Evolutionary conservation across 768 basidiomycete genomes (phyloP).

Genomic region (Kwoniella bestiolae): DNA sequence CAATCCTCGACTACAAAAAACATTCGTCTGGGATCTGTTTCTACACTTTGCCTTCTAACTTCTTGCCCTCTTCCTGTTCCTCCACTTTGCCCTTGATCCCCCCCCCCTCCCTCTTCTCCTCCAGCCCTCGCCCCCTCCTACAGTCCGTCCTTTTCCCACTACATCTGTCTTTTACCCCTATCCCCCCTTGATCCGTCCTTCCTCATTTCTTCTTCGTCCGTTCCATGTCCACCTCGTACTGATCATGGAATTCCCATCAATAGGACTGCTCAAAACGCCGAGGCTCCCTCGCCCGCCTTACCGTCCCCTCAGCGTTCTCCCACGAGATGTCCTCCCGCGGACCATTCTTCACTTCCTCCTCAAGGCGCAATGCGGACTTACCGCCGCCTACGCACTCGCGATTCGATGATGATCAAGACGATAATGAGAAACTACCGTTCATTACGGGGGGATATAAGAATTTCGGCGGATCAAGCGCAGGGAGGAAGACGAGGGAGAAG

Average conservation of each 20-base stretch:
- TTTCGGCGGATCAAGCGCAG: slow-evolving; percentile 36
- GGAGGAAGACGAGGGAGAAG: slow-evolving; percentile 41
- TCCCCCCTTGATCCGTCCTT: not conserved
- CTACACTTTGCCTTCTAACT: no score
- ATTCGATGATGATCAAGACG: slow-evolving; percentile 34
- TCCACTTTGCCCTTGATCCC: not conserved
- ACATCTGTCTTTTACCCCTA: not conserved
- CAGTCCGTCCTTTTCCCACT: no score
- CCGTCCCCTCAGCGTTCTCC: slow-evolving; percentile 45
- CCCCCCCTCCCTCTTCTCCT: not conserved
- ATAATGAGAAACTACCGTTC: slow-evolving; percentile 27
- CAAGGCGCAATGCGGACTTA: slow-evolving; percentile 6
- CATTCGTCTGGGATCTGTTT: no score
- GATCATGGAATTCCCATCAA: not conserved
- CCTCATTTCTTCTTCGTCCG: not conserved
- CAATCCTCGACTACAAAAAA: not conserved
- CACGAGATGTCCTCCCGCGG: slow-evolving; percentile 34
- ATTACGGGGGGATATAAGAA: slow-evolving; percentile 20
- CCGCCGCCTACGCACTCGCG: slow-evolving; percentile 26
- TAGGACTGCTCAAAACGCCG: slow-evolving; percentile 45
- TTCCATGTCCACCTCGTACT: not conserved
- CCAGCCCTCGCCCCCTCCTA: not conserved
- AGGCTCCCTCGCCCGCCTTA: slow-evolving; percentile 34
- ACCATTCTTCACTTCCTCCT: slow-evolving; percentile 28
- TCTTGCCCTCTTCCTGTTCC: not conserved